phyloP scores from a whole-genome alignment of 2,329 filamentous ascomycete species.

The Coleophoma crateriformis region DNA sequence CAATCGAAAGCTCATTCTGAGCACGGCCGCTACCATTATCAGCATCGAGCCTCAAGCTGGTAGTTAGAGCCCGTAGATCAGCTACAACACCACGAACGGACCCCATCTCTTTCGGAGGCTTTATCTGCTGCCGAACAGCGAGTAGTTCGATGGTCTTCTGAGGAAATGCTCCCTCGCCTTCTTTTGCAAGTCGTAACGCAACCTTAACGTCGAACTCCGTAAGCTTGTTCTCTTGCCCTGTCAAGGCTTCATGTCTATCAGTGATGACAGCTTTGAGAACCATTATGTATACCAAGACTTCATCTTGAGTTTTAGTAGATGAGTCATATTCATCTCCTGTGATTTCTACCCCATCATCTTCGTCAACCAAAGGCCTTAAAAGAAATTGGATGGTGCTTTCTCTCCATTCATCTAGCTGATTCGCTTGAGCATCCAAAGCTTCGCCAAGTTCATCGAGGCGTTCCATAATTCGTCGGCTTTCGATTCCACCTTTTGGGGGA shows the following conservation, averaged over 20 bases:
- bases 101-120: slow-evolving; percentile 42
- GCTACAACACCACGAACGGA: slow-evolving; percentile 68
- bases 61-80: slow-evolving; percentile 60
- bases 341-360: slow-evolving; percentile 67
- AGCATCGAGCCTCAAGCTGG: slow-evolving; percentile 52
- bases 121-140: slow-evolving; percentile 37
- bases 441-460: slow-evolving; percentile 59
- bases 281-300: slow-evolving; percentile 82
- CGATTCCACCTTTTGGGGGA: slow-evolving; percentile 59
- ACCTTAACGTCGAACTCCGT: slow-evolving; percentile 66
- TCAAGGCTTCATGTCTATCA: slow-evolving; percentile 72
- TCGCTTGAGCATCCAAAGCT: slow-evolving; percentile 67
- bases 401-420: slow-evolving; percentile 69
- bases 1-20: slow-evolving; percentile 57
- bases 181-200: slow-evolving; percentile 54
- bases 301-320: slow-evolving; percentile 82
- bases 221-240: slow-evolving; percentile 71
- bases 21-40: slow-evolving; percentile 48
- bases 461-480: slow-evolving; percentile 62
- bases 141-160: slow-evolving; percentile 51
- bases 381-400: slow-evolving; percentile 67
- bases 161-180: slow-evolving; percentile 66
- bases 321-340: slow-evolving; percentile 89
- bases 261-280: slow-evolving; percentile 69
- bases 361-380: slow-evolving; percentile 71